Percentiles rank a stretch among this genome's conserved stretches.
phyloP scores from a whole-genome alignment of 2,329 filamentous ascomycete species.

The Podosphaera xanthii region DNA sequence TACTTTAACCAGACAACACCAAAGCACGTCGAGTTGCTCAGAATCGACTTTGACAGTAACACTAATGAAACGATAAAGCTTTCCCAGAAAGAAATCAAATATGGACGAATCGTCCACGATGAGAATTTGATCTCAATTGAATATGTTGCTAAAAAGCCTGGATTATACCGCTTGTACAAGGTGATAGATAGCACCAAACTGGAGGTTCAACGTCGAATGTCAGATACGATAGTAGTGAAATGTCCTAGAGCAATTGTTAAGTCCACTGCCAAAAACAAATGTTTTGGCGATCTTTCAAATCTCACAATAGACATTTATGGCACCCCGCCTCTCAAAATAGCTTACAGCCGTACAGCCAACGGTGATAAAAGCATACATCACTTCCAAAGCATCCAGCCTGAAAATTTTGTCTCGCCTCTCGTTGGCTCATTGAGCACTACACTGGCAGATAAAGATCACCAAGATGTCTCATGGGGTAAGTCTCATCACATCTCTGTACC shows the following conservation, averaged over 20 bases:
- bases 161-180: conserved; percentile 63
- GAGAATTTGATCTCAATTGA: conserved; percentile 39
- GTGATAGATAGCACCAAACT: conserved; percentile 87
- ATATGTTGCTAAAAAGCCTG: conserved; percentile 61
- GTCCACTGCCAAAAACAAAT: conserved; percentile 42
- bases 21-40: conserved; percentile 67
- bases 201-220: conserved; percentile 56
- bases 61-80: conserved; percentile 62
- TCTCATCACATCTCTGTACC: conserved; percentile 54
- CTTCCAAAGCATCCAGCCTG: conserved; percentile 82
- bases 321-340: conserved; percentile 75
- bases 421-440: conserved; percentile 34
- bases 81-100: conserved; percentile 46
- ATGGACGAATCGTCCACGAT: conserved; percentile 39
- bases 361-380: conserved; percentile 63
- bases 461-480: conserved; percentile 63
- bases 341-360: conserved; percentile 77
- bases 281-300: conserved; percentile 71
- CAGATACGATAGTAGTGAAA: conserved; percentile 62
- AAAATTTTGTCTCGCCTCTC: conserved; percentile 60
- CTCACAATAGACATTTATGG: conserved; percentile 65
- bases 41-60: conserved; percentile 63
- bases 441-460: conserved; percentile 31
- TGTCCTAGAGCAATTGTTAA: conserved; percentile 65
- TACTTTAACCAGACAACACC: conserved; percentile 86